Evolutionary conservation across 805 yeast genomes (phyloP).

Genomic region (Zygoascus ofunaensis): DNA sequence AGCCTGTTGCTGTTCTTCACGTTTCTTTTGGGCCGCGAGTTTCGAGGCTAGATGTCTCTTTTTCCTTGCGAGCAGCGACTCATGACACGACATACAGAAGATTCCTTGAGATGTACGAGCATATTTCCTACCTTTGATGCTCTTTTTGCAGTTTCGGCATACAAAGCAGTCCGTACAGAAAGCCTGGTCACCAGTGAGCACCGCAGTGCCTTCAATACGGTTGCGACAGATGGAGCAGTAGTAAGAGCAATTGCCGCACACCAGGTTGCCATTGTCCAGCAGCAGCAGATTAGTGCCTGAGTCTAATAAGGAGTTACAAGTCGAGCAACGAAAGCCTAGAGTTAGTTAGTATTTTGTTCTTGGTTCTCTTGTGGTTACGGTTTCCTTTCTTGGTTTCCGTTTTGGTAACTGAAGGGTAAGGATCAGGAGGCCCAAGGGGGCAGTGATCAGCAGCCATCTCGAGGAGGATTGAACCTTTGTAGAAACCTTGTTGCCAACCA

Average conservation of each 20-base stretch:
- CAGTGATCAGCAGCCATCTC: no score
- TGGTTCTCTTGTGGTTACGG: no score
- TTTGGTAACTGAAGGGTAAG: no score
- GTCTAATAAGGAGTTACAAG: constrained; percentile 68
- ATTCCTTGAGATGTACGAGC: constrained; percentile 90
- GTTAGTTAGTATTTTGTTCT: constrained; percentile 2
- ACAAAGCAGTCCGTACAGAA: constrained; percentile 85
- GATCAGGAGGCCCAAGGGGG: no score
- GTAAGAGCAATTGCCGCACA: constrained; percentile 89
- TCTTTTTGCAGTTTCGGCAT: constrained; percentile 78
- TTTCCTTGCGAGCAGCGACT: constrained; percentile 66
- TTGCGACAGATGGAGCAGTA: constrained; percentile 76
- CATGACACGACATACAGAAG: constrained; percentile 90
- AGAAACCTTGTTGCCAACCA: no score
- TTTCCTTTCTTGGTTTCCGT: no score
- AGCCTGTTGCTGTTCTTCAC: constrained; percentile 23
- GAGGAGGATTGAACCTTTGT: no score
- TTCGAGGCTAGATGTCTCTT: constrained; percentile 16
- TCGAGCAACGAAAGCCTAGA: constrained; percentile 64
- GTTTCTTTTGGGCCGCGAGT: constrained; percentile 21
- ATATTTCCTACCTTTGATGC: constrained; percentile 80
- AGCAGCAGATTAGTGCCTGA: constrained; percentile 86
- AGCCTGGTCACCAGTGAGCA: constrained; percentile 89
- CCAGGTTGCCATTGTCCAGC: constrained; percentile 83
- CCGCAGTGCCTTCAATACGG: constrained; percentile 87